A percentile compares a stretch with the other conserved stretches of the same genome.
Evolutionary conservation across 495 filamentous ascomycete species (phyloP).

Genomic region (Penicillium parvum): DNA sequence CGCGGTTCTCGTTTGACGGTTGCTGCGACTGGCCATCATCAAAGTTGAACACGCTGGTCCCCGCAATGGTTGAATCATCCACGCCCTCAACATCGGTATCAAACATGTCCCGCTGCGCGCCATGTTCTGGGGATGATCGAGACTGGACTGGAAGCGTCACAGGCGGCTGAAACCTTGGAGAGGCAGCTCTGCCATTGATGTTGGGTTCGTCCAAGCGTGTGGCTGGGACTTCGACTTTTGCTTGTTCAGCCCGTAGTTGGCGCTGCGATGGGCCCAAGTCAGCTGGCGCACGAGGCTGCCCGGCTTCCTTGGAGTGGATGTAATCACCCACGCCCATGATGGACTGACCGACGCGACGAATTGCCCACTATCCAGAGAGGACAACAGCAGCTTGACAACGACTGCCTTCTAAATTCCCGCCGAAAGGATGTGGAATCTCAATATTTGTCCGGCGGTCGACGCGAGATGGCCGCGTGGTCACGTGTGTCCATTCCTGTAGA

Average conservation of each 20-base stretch:
- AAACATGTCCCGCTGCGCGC: slow-evolving; percentile 32
- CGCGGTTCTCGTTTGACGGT: slow-evolving; percentile 17
- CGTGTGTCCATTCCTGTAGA: slow-evolving; percentile 29
- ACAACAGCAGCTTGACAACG: too few species aligned
- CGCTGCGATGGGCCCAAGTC: slow-evolving; percentile 26
- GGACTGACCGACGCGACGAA: neutral
- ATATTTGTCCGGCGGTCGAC: slow-evolving; percentile 10
- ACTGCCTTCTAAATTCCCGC: neutral
- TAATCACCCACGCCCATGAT: slow-evolving; percentile 46
- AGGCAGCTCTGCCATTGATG: slow-evolving; percentile 12
- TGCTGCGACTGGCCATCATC: slow-evolving; percentile 32
- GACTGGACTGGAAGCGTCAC: slow-evolving; percentile 10
- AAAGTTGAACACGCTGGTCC: slow-evolving; percentile 34
- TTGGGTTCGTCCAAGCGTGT: slow-evolving; percentile 19
- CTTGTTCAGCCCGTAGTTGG: slow-evolving; percentile 35
- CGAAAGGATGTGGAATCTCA: slow-evolving; percentile 4
- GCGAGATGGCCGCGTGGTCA: slow-evolving; percentile 31
- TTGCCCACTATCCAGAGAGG: too few species aligned
- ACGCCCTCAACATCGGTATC: slow-evolving; percentile 46
- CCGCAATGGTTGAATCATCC: slow-evolving; percentile 45
- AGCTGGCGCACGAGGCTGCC: slow-evolving; percentile 27
- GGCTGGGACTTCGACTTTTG: slow-evolving; percentile 31
- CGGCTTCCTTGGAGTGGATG: slow-evolving; percentile 39
- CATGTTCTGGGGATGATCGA: slow-evolving; percentile 16
- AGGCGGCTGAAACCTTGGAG: slow-evolving; percentile 18